Base-by-base conservation (phyloP, 305 asterid genomes). In the Lippia alba region DNA sequence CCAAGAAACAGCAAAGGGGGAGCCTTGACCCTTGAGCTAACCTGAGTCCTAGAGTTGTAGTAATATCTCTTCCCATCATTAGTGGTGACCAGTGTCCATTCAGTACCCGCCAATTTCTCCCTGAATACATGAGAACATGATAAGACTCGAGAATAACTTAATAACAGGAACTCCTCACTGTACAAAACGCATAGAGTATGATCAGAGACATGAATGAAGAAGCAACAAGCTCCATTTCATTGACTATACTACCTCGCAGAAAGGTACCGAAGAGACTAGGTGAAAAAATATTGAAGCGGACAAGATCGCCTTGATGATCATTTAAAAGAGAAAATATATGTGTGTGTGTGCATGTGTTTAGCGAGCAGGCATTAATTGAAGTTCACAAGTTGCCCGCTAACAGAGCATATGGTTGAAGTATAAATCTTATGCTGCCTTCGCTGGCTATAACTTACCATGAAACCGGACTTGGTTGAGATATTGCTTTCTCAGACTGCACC, bases 41-140 rank as follows among this genome's bases (percentile, higher is more conserved):
- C 99, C 99, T 92, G 87, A 70, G 97, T 88, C 66, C 73, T 81
- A 39, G 85, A 71, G 76, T 92, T 90, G 85, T 90, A 86, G 83
- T 92, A 94, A 80, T 92, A 94, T 62, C 57, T 89, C 81, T 91
- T 89, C 77, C 96, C 96, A 81, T 94, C 96, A 79, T 92, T 89
- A 61, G 97, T 92, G 77, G 87, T 80, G 76, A 94, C 96, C 75
- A 85, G 74, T 69, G 85, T 82, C 99, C 99, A 94, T 75, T 94
- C 97, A 56, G 97, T 88, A 74, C 95, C 96, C 41, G 85, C 75
- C 78, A 91, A 71, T 79, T 85, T 94, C 86, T 92, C 96, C 96
- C 99, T 94, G 85, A 48, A 55, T 41, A 78, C 40, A 61, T 66
- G 17, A 57, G 45, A 79, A 65, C 64, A 80, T 24, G 65, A 66